These are phyloP conservation scores for Aspergillus ustus DNA, from an alignment of 2,329 filamentous ascomycete genomes.

Conservation along the genomic window DNA sequence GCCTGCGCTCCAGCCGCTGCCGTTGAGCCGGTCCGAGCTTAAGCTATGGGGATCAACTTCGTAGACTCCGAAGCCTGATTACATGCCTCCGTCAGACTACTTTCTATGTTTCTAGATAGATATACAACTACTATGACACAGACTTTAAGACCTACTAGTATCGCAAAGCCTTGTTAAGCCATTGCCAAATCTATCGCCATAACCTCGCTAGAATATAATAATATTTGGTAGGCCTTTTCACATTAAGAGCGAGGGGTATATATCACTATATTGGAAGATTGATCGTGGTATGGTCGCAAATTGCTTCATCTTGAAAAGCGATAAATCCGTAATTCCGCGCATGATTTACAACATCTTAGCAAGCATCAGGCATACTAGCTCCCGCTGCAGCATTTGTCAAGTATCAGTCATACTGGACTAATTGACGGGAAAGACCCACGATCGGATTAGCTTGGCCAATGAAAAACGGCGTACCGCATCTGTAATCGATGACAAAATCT, in stretches of 20 bases:
- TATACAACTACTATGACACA: background rate
- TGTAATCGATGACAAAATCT: slow-evolving; percentile 35
- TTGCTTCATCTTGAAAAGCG: background rate
- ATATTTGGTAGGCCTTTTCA: background rate
- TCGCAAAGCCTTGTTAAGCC: background rate
- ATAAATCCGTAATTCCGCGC: background rate
- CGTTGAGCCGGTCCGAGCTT: background rate
- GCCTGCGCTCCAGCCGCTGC: background rate
- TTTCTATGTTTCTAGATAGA: background rate
- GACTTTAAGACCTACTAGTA: background rate
- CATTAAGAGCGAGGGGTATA: background rate
- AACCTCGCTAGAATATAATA: background rate
- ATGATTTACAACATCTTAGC: background rate
- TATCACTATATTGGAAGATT: background rate
- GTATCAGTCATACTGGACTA: slow-evolving; percentile 39
- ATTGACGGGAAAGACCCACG: slow-evolving; percentile 16
- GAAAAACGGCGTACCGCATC: slow-evolving; percentile 12
- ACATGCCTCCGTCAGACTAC: background rate
- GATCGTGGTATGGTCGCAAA: background rate
- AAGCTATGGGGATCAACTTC: background rate
- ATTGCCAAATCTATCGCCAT: background rate
- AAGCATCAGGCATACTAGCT: background rate
- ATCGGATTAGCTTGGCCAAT: slow-evolving; percentile 8
- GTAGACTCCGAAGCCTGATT: background rate
- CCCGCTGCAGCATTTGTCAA: slow-evolving; percentile 35